Conservation (phyloP, 805 yeast species). For the Yamadazyma olivae region DNA sequence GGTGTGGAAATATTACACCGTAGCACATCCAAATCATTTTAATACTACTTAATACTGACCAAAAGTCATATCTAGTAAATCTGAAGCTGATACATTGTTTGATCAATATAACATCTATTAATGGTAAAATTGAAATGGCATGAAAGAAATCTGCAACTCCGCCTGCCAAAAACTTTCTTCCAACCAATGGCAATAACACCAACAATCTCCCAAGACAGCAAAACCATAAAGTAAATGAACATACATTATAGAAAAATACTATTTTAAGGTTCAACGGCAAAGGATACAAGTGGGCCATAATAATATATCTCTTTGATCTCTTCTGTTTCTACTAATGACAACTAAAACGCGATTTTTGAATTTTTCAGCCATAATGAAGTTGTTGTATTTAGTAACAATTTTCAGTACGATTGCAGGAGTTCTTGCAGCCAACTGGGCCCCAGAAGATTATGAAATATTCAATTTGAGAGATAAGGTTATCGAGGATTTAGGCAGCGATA, state of each 20-base stretch:
- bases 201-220: slow-evolving; percentile 48
- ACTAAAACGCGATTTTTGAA: background rate
- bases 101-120: slow-evolving; percentile 19
- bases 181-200: slow-evolving; percentile 61
- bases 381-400: background rate
- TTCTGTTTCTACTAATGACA: background rate
- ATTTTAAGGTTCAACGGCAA: slow-evolving; percentile 28
- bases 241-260: slow-evolving; percentile 32
- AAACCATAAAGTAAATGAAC: slow-evolving; percentile 44
- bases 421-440: slow-evolving; percentile 47
- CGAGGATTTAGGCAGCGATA: slow-evolving; percentile 57
- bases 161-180: slow-evolving; percentile 61
- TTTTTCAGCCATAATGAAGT: slow-evolving; percentile 1
- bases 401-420: slow-evolving; percentile 7
- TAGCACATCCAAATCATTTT: slow-evolving; percentile 39
- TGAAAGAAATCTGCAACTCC: slow-evolving; percentile 69
- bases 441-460: slow-evolving; percentile 80
- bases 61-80: slow-evolving; percentile 16
- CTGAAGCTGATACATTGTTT: slow-evolving; percentile 13
- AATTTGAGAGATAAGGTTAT: slow-evolving; percentile 61
- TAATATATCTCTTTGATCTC: background rate
- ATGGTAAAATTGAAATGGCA: slow-evolving; percentile 33
- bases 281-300: slow-evolving; percentile 35
- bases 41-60: slow-evolving; percentile 26
- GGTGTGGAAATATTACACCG: slow-evolving; percentile 40